Evolutionary conservation across 257 asterid species (phyloP).

Genomic region (Solanum rostratum): DNA sequence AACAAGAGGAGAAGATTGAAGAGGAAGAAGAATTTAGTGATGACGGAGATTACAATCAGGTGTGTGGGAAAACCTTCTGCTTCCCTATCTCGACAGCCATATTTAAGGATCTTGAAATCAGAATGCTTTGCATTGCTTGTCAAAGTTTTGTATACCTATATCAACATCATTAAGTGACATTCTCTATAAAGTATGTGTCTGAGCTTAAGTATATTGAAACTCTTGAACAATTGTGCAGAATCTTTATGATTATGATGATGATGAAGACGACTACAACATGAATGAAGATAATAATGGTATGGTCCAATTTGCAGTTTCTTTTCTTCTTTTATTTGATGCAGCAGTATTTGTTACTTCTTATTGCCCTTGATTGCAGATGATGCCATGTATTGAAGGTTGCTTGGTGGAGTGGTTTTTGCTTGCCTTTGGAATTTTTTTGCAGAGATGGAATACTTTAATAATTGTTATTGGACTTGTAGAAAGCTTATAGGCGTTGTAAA

Average conservation of each 20-base stretch:
- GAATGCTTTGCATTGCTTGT: not conserved
- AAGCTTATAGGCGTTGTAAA: not conserved
- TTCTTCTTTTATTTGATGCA: not conserved
- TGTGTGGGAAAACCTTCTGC: constrained; percentile 1
- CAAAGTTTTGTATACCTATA: not conserved
- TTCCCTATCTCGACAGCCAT: not conserved
- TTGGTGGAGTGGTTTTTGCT: not conserved
- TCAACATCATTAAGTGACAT: not conserved
- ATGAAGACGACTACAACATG: constrained; percentile 65
- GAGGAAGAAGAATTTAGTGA: constrained; percentile 50
- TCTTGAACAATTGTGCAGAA: constrained; percentile 17
- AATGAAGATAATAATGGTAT: constrained; percentile 41
- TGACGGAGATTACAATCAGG: constrained; percentile 62
- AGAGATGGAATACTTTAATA: not conserved
- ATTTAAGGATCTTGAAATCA: not conserved
- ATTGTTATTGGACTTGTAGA: not conserved
- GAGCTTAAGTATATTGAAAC: not conserved
- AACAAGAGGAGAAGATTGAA: constrained; percentile 27
- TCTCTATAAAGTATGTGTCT: not conserved
- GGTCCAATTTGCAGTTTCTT: not conserved
- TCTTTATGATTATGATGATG: constrained; percentile 44
- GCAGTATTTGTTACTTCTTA: not conserved
- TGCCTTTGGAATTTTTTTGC: not conserved
- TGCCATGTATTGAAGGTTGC: not conserved
- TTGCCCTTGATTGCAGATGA: not conserved